Evolutionary conservation across 2,329 filamentous ascomycete genomes (phyloP), one percentile per base, ranked within the genome.

Genomic region (Anthostomella pinea): DNA sequence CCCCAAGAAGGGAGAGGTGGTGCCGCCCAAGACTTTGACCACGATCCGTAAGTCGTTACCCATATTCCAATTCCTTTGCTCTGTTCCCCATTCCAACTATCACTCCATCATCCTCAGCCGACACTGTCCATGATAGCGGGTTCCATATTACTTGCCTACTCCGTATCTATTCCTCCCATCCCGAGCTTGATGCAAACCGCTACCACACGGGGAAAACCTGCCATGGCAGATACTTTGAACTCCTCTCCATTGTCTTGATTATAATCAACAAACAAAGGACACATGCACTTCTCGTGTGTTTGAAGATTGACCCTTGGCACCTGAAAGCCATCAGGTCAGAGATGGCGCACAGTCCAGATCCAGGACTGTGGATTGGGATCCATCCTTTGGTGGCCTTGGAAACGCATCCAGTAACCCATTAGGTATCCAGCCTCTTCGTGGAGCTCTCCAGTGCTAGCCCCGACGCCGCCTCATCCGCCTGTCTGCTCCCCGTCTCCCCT

Each of bases 11-110:
- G n/a, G n/a, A n/a, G n/a, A n/a, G n/a, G n/a, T 41, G 58, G 53
- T 13, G 59, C 59, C 18, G 61, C 60, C 18, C 59, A 57, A 29
- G 57, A 63, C 39, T 62, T 58, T 9, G 63, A 64, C 35, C 52
- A 49, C 8, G 62, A 65, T 27, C 46, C 35, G 45, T 54, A 55
- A 61, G 45, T 56, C 29, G 9, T 41, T 35, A 40, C 15, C 35
- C 30, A 36, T 38, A 37, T 30, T 36, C 33, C 31, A 30, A 26
- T 41, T 41, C 35, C 25, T 44, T 45, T 39, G 35, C 25, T 45
- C 33, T n/a, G n/a, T 33, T 41, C 40, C 36, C 38, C 33, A 47
- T 37, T 14, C 14, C 30, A 35, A 30, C 45, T 28, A 32, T 41
- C 33, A n/a, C 25, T 44, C 21, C 10, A 13, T 13, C 17, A n/a